Percentiles rank a stretch among this genome's conserved stretches.
These are phyloP conservation scores for Backusella parvicylindrica DNA, from an alignment of 192 early-diverging fungal genomes.

Conservation along the genomic window DNA sequence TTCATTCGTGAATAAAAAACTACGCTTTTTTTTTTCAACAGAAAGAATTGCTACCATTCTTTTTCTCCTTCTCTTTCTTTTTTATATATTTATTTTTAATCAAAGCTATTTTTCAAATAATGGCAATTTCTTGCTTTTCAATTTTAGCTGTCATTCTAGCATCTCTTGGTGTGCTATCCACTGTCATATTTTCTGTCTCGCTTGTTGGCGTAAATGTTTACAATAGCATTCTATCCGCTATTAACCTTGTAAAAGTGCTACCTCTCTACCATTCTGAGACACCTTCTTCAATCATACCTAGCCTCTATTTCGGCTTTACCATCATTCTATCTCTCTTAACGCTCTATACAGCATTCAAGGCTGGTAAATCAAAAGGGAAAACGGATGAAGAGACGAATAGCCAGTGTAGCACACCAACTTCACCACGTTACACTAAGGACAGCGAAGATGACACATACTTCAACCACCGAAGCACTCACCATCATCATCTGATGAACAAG, in stretches of 20 bases:
- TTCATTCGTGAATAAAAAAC: not conserved
- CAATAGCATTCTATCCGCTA: not conserved
- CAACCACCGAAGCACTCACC: not conserved
- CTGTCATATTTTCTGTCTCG: not conserved
- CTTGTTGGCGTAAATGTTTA: not conserved
- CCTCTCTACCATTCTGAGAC: not conserved
- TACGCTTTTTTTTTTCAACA: not conserved
- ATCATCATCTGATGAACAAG: not conserved
- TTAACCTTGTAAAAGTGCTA: not conserved
- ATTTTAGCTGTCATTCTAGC: not conserved
- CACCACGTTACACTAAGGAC: not conserved
- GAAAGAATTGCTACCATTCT: not conserved
- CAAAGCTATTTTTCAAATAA: not conserved
- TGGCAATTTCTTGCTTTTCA: not conserved
- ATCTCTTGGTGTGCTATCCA: not conserved
- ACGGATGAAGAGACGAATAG: not conserved
- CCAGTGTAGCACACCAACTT: slow-evolving; percentile 1
- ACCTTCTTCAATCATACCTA: not conserved
- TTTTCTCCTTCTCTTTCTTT: not conserved
- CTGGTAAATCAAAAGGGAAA: not conserved
- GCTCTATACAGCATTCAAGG: not conserved
- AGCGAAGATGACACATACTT: not conserved
- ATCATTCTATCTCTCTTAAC: not conserved
- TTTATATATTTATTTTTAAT: not conserved
- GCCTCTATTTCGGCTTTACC: not conserved